Evolutionary conservation across 257 asterid genomes (phyloP).

Genomic region (Solanum pennellii): DNA sequence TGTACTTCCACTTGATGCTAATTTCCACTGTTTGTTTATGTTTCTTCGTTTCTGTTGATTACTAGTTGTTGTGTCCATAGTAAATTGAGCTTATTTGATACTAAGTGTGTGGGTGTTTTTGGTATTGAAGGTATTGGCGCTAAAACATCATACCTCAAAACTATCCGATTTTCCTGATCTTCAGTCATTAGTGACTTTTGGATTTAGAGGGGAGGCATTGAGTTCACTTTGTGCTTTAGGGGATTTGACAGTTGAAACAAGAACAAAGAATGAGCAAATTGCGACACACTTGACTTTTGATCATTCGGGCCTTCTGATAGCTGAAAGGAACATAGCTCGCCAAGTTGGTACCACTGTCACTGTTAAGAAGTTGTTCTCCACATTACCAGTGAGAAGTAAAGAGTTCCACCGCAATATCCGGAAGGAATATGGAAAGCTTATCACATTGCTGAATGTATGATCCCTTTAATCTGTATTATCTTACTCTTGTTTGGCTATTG

Average conservation of each 20-base stretch:
- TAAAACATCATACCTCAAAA: slow-evolving; percentile 92
- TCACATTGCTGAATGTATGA: slow-evolving; percentile 80
- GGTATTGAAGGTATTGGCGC: slow-evolving; percentile 53
- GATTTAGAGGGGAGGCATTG: slow-evolving; percentile 99
- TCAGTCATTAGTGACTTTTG: slow-evolving; percentile 68
- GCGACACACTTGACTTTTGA: slow-evolving; percentile 85
- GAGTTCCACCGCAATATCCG: slow-evolving; percentile 76
- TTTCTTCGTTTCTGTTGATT: not conserved
- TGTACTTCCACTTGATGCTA: not conserved
- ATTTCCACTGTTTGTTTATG: not conserved
- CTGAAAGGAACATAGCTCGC: slow-evolving; percentile 79
- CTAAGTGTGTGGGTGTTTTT: not conserved
- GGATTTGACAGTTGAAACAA: slow-evolving; percentile 80
- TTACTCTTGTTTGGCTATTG: not conserved
- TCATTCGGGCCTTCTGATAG: slow-evolving; percentile 47
- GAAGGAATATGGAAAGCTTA: slow-evolving; percentile 82
- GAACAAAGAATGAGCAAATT: slow-evolving; percentile 63
- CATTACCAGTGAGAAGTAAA: slow-evolving; percentile 87
- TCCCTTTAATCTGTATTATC: not conserved
- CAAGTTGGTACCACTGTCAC: slow-evolving; percentile 91
- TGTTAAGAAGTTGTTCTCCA: slow-evolving; percentile 79
- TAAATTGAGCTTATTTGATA: not conserved
- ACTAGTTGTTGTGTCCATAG: not conserved
- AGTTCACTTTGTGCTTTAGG: slow-evolving; percentile 83
- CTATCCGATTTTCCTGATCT: slow-evolving; percentile 79